Conservation (phyloP, 106 monocot genomes). For the Apostasia ramifera region DNA sequence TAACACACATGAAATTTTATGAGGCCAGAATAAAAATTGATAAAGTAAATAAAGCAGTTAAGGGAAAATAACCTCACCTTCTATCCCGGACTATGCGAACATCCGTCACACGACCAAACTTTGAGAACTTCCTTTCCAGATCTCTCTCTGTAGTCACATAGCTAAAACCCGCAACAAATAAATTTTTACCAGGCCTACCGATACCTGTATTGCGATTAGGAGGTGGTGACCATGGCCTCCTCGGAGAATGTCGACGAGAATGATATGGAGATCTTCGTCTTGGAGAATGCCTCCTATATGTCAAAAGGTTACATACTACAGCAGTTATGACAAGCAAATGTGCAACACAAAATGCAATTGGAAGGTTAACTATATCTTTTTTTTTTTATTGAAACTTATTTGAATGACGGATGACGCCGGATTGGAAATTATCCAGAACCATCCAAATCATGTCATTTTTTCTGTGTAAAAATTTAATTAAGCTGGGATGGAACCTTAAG, state of each 20-base stretch:
- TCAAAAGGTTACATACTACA: neutral
- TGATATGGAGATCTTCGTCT: conserved; percentile 40
- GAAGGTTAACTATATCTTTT: no score
- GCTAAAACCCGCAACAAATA: conserved; percentile 67
- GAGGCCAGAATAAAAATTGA: no score
- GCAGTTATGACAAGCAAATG: no score
- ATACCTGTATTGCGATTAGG: conserved; percentile 46
- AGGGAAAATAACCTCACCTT: conserved; percentile 18
- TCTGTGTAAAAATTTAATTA: no score
- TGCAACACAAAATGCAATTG: no score
- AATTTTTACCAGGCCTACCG: conserved; percentile 47
- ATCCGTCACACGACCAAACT: conserved; percentile 60
- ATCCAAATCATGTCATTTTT: no score
- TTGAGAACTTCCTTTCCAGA: conserved; percentile 64
- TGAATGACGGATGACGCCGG: no score
- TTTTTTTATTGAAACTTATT: no score
- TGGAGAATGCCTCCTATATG: conserved; percentile 25
- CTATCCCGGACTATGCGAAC: conserved; percentile 59
- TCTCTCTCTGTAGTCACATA: conserved; percentile 58
- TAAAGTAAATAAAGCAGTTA: no score
- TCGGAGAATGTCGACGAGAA: conserved; percentile 43
- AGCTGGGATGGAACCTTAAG: no score
- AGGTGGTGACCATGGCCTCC: conserved; percentile 55
- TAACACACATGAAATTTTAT: no score
- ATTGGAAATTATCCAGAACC: no score